phyloP scores from a whole-genome alignment of 2,329 filamentous ascomycete species.

The Fusarium euwallaceae region DNA sequence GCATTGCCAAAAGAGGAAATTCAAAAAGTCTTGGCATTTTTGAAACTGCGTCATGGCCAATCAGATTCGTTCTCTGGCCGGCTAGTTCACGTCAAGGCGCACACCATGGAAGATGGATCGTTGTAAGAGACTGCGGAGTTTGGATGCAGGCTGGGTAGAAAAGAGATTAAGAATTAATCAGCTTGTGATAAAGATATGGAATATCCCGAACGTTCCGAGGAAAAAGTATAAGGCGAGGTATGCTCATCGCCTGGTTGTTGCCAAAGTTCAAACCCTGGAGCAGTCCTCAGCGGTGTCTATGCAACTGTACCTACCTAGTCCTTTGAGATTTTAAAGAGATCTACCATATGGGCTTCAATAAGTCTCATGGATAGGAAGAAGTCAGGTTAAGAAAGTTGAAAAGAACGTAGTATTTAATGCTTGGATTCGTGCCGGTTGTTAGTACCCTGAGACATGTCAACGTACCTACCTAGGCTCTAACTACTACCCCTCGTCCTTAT shows the following conservation, averaged over 20 bases:
- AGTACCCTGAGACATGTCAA: not conserved
- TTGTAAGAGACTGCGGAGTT: not conserved
- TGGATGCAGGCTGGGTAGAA: not conserved
- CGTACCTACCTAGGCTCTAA: not conserved
- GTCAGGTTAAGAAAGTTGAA: not conserved
- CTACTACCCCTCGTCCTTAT: not conserved
- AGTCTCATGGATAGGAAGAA: not conserved
- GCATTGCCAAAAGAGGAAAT: conserved; percentile 27
- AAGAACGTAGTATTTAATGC: not conserved
- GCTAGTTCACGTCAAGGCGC: not conserved
- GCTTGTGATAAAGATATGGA: not conserved
- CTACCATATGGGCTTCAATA: not conserved
- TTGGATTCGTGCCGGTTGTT: not conserved
- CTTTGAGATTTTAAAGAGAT: not conserved
- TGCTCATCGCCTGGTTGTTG: not conserved
- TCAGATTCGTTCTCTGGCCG: not conserved
- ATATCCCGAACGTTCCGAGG: not conserved
- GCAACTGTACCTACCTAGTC: not conserved
- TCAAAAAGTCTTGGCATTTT: conserved; percentile 37
- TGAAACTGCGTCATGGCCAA: conserved; percentile 20
- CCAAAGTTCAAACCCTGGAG: not conserved
- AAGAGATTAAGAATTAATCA: not conserved
- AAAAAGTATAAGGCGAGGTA: not conserved
- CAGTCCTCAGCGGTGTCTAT: not conserved
- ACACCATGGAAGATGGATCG: no score